A percentile compares a stretch with the other conserved stretches of the same genome.
Conservation (phyloP, 2,329 filamentous ascomycete genomes). For the Neophaeococcomyces mojaviensis region DNA sequence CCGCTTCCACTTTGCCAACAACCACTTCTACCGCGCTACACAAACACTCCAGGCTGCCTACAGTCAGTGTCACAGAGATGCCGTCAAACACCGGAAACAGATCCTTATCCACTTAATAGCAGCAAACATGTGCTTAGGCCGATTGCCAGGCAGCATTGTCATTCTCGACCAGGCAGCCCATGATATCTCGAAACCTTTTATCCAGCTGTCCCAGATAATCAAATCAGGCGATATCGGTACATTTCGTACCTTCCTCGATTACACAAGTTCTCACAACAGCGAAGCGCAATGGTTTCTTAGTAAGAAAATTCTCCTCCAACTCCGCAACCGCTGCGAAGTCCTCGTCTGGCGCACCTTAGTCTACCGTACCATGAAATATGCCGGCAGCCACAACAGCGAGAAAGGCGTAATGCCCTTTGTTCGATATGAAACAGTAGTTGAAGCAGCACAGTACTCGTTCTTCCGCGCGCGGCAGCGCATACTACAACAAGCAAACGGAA, state of each 20-base stretch:
- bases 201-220: slow-evolving; percentile 66
- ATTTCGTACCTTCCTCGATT: slow-evolving; percentile 63
- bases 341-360: slow-evolving; percentile 78
- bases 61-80: slow-evolving; percentile 58
- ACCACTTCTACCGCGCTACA: slow-evolving; percentile 70
- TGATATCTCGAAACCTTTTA: slow-evolving; percentile 58
- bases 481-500: slow-evolving; percentile 11
- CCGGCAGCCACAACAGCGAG: slow-evolving; percentile 51
- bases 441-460: slow-evolving; percentile 59
- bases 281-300: slow-evolving; percentile 67
- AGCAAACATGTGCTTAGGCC: slow-evolving; percentile 73
- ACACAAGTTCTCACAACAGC: slow-evolving; percentile 28
- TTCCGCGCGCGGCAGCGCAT: slow-evolving; percentile 21
- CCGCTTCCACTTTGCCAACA: slow-evolving; percentile 78
- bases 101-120: slow-evolving; percentile 81
- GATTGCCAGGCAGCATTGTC: slow-evolving; percentile 64
- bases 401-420: slow-evolving; percentile 65
- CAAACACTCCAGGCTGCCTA: slow-evolving; percentile 73
- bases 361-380: slow-evolving; percentile 30
- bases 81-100: slow-evolving; percentile 60
- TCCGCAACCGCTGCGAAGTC: slow-evolving; percentile 70
- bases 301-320: slow-evolving; percentile 65
- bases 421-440: slow-evolving; percentile 61
- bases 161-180: slow-evolving; percentile 64
- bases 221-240: slow-evolving; percentile 63